phyloP scores from a whole-genome alignment of 805 yeast species.

The Lachancea kluyveri region DNA sequence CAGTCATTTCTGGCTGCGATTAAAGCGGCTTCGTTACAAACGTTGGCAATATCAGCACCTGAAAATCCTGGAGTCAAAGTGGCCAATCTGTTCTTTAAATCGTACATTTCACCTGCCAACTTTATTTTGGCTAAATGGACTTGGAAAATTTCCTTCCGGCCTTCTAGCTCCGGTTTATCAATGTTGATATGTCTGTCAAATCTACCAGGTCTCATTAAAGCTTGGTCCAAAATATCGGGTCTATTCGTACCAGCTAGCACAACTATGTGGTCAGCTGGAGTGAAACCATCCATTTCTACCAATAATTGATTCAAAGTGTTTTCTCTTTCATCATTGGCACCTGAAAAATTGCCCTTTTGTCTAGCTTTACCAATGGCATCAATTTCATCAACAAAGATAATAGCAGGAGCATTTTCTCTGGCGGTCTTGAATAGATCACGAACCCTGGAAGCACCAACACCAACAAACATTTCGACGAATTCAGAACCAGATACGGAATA shows the following conservation, averaged over 20 bases:
- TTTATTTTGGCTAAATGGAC: conserved; percentile 69
- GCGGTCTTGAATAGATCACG: conserved; percentile 90
- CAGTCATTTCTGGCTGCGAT: conserved; percentile 82
- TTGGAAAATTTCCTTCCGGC: conserved; percentile 77
- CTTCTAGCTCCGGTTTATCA: conserved; percentile 84
- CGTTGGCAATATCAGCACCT: conserved; percentile 94
- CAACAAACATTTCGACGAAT: conserved; percentile 95
- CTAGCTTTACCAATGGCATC: conserved; percentile 93
- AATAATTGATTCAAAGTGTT: conserved; percentile 85
- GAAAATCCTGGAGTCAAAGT: conserved; percentile 93
- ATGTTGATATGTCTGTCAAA: conserved; percentile 85
- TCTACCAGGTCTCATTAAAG: conserved; percentile 89
- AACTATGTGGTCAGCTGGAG: conserved; percentile 81
- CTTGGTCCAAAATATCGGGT: conserved; percentile 85
- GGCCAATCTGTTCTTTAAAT: conserved; percentile 75
- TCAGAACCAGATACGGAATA: conserved; percentile 89
- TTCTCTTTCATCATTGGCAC: conserved; percentile 90
- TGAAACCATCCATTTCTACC: conserved; percentile 95
- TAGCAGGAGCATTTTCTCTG: conserved; percentile 83
- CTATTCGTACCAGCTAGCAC: conserved; percentile 94
- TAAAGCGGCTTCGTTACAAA: conserved; percentile 90
- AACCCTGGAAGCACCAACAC: conserved; percentile 93
- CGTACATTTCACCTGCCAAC: conserved; percentile 42
- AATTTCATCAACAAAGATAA: conserved; percentile 88
- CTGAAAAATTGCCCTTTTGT: conserved; percentile 64